A percentile compares a stretch with the other conserved stretches of the same genome.
These are phyloP conservation scores for Cyberlindnera bimundalis DNA, from an alignment of 805 yeast genomes.

Conservation along the genomic window DNA sequence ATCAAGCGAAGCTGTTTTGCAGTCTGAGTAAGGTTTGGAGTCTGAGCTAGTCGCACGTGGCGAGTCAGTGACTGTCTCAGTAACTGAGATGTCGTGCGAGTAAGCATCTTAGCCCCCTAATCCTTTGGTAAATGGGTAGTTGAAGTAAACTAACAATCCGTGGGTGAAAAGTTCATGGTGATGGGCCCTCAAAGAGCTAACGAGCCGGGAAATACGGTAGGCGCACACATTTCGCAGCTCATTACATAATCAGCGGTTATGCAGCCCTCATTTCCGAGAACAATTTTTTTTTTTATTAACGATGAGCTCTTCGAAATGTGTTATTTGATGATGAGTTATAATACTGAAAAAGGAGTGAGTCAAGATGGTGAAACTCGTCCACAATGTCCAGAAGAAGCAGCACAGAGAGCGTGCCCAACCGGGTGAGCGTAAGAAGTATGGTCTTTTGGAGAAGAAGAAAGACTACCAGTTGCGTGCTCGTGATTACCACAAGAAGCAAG, in stretches of 20 bases:
- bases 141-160: too few species aligned
- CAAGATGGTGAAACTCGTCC: slow-evolving; percentile 73
- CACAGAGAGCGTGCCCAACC: slow-evolving; percentile 94
- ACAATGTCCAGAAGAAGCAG: slow-evolving; percentile 92
- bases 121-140: too few species aligned
- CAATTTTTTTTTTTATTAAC: neutral
- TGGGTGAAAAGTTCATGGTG: too few species aligned
- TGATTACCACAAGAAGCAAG: slow-evolving; percentile 58
- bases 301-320: neutral
- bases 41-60: neutral
- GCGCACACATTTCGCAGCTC: neutral
- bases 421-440: slow-evolving; percentile 64
- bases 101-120: too few species aligned
- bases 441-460: slow-evolving; percentile 90
- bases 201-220: too few species aligned
- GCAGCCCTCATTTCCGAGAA: neutral
- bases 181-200: too few species aligned
- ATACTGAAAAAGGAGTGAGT: neutral
- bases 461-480: slow-evolving; percentile 72
- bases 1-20: neutral
- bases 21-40: neutral
- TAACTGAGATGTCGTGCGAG: neutral
- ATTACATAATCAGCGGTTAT: too few species aligned
- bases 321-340: neutral
- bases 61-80: neutral